phyloP scores from a whole-genome alignment of 257 asterid species.

The Solanum dulcamara region DNA sequence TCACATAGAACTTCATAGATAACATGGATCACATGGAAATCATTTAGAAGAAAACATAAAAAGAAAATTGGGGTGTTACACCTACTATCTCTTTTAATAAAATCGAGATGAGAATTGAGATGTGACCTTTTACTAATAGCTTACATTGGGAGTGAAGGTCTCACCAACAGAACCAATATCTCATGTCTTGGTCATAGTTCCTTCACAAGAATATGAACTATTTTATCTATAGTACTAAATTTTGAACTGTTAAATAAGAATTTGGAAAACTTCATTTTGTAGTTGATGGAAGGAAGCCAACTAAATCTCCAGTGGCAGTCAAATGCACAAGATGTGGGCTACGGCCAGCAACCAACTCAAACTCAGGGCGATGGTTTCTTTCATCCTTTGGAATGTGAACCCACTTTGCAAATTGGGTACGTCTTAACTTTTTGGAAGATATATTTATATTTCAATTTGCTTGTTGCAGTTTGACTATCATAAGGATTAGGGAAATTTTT shows the following conservation, averaged over 20 bases:
- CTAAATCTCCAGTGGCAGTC: conserved; percentile 81
- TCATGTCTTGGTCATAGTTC: background rate
- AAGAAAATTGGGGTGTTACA: too few relatives aligned
- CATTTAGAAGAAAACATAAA: too few relatives aligned
- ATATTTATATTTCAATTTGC: background rate
- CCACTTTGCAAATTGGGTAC: conserved; percentile 91
- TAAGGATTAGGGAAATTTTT: background rate
- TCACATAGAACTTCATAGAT: too few relatives aligned
- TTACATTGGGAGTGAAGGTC: background rate
- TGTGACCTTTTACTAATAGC: background rate
- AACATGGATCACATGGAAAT: too few relatives aligned
- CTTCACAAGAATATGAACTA: background rate
- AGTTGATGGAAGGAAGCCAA: conserved; percentile 49
- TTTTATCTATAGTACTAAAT: background rate
- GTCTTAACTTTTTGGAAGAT: background rate
- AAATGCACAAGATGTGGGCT: conserved; percentile 54
- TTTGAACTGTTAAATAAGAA: background rate
- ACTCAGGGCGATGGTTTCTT: conserved; percentile 56
- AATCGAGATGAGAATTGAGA: background rate
- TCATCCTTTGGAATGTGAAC: conserved; percentile 84
- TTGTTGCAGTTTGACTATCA: background rate
- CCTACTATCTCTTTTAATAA: background rate
- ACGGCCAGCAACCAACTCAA: conserved; percentile 50
- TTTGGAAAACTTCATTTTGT: background rate
- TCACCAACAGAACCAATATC: background rate